Evolutionary conservation across 495 filamentous ascomycete genomes (phyloP).

Genomic region (Daldinia caldariorum): DNA sequence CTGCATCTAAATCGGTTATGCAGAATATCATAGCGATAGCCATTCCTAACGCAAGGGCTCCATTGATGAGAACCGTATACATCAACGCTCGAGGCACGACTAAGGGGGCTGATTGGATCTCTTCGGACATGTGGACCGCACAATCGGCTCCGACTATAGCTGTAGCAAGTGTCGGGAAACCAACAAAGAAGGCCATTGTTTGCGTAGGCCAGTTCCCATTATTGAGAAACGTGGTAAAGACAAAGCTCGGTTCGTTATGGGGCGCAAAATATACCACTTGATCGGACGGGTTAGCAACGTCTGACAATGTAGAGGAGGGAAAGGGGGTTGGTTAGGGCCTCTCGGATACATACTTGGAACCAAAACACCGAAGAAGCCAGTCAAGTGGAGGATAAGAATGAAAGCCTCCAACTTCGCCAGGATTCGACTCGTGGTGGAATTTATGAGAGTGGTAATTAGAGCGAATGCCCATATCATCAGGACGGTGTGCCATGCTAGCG

Average conservation of each 20-base stretch:
- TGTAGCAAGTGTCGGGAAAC: constrained; percentile 28
- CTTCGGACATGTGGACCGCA: constrained; percentile 63
- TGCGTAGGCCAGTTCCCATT: constrained; percentile 55
- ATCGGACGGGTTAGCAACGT: neutral
- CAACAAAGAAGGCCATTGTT: constrained; percentile 48
- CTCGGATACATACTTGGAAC: constrained; percentile 47
- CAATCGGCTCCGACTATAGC: constrained; percentile 44
- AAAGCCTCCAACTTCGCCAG: constrained; percentile 58
- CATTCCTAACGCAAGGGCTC: constrained; percentile 61
- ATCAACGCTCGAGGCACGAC: constrained; percentile 60
- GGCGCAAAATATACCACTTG: constrained; percentile 56
- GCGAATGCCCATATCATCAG: constrained; percentile 57
- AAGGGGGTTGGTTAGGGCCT: neutral
- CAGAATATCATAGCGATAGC: constrained; percentile 61
- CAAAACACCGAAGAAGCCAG: constrained; percentile 62
- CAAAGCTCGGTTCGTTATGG: constrained; percentile 39
- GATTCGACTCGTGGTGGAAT: constrained; percentile 52
- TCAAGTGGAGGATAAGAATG: constrained; percentile 59
- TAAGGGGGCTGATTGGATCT: constrained; percentile 58
- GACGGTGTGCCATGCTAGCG: constrained; percentile 50
- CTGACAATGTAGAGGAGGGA: neutral
- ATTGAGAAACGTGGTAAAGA: constrained; percentile 56
- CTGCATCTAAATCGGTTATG: constrained; percentile 53
- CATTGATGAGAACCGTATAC: constrained; percentile 52
- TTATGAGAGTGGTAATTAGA: constrained; percentile 52